phyloP scores from a whole-genome alignment of 228 moss, liverwort and hornwort genomes.

The Sphagnum fallax region DNA sequence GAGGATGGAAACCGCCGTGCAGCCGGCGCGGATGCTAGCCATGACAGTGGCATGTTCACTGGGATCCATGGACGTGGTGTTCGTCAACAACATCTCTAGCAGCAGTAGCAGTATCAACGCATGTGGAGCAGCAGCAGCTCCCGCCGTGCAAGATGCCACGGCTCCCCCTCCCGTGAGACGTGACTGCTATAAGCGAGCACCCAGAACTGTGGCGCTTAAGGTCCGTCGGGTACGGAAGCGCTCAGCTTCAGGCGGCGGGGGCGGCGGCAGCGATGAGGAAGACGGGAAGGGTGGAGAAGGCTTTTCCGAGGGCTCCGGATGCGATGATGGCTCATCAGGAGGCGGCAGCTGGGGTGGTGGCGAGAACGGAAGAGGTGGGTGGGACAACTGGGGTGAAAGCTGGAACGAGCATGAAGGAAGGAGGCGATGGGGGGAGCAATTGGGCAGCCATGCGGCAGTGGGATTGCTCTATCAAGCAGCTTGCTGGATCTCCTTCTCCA shows the following conservation, averaged over 20 bases:
- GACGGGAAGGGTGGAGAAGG: constrained; percentile 3
- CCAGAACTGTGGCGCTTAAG: constrained; percentile 29
- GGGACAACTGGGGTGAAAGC: constrained; percentile 46
- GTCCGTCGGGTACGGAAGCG: constrained; percentile 26
- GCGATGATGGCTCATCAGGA: constrained; percentile 21
- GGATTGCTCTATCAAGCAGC: constrained; percentile 38
- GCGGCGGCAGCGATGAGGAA: constrained; percentile 11
- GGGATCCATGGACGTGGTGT: constrained; percentile 1
- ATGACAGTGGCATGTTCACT: constrained; percentile 7
- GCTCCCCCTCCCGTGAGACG: constrained; percentile 25
- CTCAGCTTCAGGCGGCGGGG: background rate
- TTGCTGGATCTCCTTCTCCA: constrained; percentile 47
- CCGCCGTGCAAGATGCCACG: constrained; percentile 40
- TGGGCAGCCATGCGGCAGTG: constrained; percentile 19
- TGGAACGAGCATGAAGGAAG: constrained; percentile 34
- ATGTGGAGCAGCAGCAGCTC: constrained; percentile 7
- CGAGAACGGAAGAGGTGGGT: constrained; percentile 32
- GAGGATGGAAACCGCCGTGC: background rate
- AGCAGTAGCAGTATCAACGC: background rate
- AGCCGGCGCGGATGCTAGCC: constrained; percentile 3
- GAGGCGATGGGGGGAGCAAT: constrained; percentile 20
- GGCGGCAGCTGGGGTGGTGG: constrained; percentile 44
- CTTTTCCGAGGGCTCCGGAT: constrained; percentile 10
- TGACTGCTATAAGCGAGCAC: constrained; percentile 33
- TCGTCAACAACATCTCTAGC: too few relatives aligned